A percentile compares a stretch with the other conserved stretches of the same genome.
These are phyloP conservation scores for Eucalyptus curtisii DNA, from an alignment of 345 rosid species.

Conservation along the genomic window DNA sequence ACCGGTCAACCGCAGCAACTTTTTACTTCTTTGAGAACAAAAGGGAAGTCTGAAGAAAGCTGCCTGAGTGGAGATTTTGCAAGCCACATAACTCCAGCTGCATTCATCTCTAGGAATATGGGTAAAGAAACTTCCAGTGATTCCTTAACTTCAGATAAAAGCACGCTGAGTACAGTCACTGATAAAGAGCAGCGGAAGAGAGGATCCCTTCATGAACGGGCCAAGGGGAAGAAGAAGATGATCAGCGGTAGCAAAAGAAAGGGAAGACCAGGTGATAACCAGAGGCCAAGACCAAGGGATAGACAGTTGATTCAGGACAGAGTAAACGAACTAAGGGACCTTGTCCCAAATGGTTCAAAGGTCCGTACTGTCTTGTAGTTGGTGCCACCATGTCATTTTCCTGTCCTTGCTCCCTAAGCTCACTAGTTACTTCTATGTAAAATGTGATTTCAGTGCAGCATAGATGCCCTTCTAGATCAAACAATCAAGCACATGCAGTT, in stretches of 20 bases:
- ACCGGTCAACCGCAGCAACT: neutral
- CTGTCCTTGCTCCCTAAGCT: neutral
- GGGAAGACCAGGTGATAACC: conserved; percentile 31
- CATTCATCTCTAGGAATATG: neutral
- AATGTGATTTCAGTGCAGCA: conserved; percentile 49
- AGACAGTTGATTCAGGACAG: conserved; percentile 66
- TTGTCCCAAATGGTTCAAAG: conserved; percentile 50
- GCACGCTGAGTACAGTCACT: conserved; percentile 3
- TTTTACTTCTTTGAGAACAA: neutral
- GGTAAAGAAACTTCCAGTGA: neutral
- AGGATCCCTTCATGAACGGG: neutral
- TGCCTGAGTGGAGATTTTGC: neutral
- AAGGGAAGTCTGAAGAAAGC: neutral
- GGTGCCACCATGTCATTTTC: neutral
- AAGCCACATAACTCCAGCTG: conserved; percentile 1
- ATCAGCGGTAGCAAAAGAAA: conserved; percentile 17
- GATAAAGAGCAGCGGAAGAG: neutral
- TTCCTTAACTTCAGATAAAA: conserved; percentile 4
- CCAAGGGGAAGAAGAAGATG: conserved; percentile 8
- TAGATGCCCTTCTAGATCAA: conserved; percentile 46
- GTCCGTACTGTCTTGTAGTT: neutral
- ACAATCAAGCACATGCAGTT: conserved; percentile 51
- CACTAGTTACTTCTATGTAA: neutral
- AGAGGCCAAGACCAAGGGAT: conserved; percentile 53
- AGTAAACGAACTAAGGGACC: conserved; percentile 52